Percentiles rank a stretch among this genome's conserved stretches.
Conservation (phyloP, 768 basidiomycete species). For the Cystofilobasidium bisporidii region DNA sequence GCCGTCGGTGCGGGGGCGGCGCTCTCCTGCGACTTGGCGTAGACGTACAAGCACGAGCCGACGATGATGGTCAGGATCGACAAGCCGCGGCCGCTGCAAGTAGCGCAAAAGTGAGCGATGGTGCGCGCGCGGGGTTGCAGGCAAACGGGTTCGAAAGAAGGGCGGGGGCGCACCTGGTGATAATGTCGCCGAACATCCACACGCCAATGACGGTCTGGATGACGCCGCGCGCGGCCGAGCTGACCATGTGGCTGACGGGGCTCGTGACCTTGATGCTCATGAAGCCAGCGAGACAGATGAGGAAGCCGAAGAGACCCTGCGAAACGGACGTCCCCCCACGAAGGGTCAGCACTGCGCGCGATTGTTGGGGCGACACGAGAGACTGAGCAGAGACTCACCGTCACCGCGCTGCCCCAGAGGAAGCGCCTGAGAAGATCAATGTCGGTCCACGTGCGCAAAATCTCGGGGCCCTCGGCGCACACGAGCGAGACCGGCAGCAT, state of each 20-base stretch:
- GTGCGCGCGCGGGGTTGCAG: no score
- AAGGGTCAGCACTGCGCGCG: no score
- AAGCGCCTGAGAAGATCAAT: constrained; percentile 32
- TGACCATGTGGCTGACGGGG: constrained; percentile 95
- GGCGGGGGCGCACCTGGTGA: constrained; percentile 54
- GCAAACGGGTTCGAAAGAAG: no score
- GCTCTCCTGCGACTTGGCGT: constrained; percentile 34
- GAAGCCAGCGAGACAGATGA: constrained; percentile 86
- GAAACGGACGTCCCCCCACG: no score
- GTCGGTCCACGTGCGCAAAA: constrained; percentile 52
- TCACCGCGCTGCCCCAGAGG: constrained; percentile 34
- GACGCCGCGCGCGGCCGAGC: constrained; percentile 88
- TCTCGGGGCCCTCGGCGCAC: constrained; percentile 61
- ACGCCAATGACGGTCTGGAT: constrained; percentile 71
- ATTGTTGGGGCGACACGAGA: background rate
- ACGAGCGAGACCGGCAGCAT: constrained; percentile 65
- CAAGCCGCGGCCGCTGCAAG: constrained; percentile 32
- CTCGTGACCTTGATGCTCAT: constrained; percentile 95
- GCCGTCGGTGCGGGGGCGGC: constrained; percentile 15
- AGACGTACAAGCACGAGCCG: constrained; percentile 38
- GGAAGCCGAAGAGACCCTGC: constrained; percentile 81
- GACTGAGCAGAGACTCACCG: constrained; percentile 28
- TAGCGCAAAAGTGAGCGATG: background rate
- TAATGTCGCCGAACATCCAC: constrained; percentile 60
- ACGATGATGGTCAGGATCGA: constrained; percentile 36